These are phyloP conservation scores for Xylariaceae sp. DNA, from an alignment of 2,329 filamentous ascomycete genomes.

Conservation along the genomic window DNA sequence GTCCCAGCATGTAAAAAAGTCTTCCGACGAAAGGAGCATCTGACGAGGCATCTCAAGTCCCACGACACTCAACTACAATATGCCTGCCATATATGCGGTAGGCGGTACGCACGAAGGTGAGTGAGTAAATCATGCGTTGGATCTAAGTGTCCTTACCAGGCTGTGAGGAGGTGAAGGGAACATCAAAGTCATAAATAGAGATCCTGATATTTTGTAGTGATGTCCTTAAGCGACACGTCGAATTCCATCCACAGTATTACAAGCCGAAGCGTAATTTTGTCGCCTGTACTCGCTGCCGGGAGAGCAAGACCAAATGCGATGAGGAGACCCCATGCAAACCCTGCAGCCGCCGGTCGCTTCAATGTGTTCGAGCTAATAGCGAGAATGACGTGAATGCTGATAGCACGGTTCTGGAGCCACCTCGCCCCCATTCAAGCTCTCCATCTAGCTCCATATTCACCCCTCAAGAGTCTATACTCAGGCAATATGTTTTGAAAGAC, in stretches of 20 bases:
- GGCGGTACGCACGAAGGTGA: conserved; percentile 37
- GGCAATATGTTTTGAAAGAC: conserved; percentile 8
- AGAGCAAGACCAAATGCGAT: conserved; percentile 34
- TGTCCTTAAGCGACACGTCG: conserved; percentile 36
- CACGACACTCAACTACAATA: conserved; percentile 35
- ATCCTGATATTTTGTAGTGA: conserved; percentile 27
- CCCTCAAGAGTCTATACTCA: conserved; percentile 4
- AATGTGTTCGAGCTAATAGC: conserved; percentile 26
- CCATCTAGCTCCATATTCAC: neutral
- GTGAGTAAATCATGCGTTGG: neutral
- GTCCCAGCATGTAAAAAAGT: conserved; percentile 33
- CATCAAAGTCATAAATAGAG: neutral
- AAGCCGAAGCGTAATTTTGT: conserved; percentile 26
- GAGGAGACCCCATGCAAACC: conserved; percentile 31
- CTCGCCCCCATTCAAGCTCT: neutral
- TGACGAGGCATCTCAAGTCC: conserved; percentile 37
- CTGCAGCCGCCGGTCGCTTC: conserved; percentile 28
- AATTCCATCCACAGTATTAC: conserved; percentile 29
- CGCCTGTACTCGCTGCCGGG: conserved; percentile 30
- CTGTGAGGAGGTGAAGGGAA: neutral
- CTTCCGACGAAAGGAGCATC: conserved; percentile 38
- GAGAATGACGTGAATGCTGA: neutral
- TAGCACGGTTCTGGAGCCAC: neutral
- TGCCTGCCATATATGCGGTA: conserved; percentile 36
- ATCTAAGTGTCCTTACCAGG: too few species aligned